Conservation (phyloP, 2,329 filamentous ascomycete genomes). For the Penicillium fuscoglaucum region DNA sequence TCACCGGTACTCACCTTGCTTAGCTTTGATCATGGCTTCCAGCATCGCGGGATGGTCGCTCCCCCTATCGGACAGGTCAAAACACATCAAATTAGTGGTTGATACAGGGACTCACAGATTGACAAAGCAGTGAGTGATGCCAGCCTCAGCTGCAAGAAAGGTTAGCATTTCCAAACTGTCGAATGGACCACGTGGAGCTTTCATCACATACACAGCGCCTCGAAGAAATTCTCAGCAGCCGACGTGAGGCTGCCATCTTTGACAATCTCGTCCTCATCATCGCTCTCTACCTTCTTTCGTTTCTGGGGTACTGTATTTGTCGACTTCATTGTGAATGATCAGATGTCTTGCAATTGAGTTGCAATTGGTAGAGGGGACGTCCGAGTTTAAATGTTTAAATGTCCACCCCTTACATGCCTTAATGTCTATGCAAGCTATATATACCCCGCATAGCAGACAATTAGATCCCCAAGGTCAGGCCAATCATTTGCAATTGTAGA, state of each 20-base stretch:
- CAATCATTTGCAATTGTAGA: not conserved
- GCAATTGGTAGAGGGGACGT: not conserved
- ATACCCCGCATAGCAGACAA: not conserved
- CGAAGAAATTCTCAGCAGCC: slow-evolving; percentile 24
- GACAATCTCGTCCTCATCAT: slow-evolving; percentile 1
- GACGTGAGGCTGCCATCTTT: slow-evolving; percentile 9
- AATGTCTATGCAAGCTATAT: not conserved
- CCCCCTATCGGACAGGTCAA: slow-evolving; percentile 27
- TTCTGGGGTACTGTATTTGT: not conserved
- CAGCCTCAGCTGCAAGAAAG: slow-evolving; percentile 15
- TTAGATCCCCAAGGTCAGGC: not conserved
- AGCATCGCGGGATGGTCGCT: slow-evolving; percentile 68
- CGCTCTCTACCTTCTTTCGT: not conserved
- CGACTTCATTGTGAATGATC: not conserved
- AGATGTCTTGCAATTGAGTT: not conserved
- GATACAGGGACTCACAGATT: slow-evolving; percentile 36
- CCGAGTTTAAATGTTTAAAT: not conserved
- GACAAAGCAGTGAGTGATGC: slow-evolving; percentile 48
- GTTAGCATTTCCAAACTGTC: not conserved
- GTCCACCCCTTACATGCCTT: not conserved
- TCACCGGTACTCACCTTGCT: slow-evolving; percentile 55
- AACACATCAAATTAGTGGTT: not conserved
- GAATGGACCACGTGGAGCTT: not conserved
- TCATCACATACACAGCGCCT: slow-evolving; percentile 19
- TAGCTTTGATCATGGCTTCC: slow-evolving; percentile 73